Conservation (phyloP, 352 stramenopile species). For the Pythium periplocum region DNA sequence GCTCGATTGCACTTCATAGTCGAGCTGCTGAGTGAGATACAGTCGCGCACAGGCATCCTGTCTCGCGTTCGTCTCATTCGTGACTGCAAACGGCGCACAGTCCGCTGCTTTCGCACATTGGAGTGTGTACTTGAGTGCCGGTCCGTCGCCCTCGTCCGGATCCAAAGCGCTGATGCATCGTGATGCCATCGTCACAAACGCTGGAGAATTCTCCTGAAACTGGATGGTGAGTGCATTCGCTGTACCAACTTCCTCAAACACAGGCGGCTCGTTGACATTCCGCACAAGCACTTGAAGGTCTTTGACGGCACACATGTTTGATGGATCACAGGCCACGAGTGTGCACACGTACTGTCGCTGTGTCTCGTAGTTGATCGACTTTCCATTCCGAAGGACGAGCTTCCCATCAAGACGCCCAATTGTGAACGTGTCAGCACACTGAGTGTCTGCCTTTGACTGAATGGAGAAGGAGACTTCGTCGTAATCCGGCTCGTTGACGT, state of each 20-base stretch:
- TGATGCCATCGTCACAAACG: constrained; percentile 5
- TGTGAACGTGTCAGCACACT: constrained; percentile 46
- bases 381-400: constrained; percentile 23
- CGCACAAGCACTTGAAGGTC: constrained; percentile 37
- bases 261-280: constrained; percentile 49
- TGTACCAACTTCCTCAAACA: constrained; percentile 23
- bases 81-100: constrained; percentile 32
- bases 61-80: constrained; percentile 32
- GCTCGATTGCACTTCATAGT: constrained; percentile 33
- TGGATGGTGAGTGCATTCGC: constrained; percentile 25
- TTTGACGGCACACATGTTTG: constrained; percentile 34
- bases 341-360: constrained; percentile 38
- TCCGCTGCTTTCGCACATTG: constrained; percentile 24
- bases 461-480: constrained; percentile 41
- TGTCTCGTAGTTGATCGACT: constrained; percentile 35
- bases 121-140: constrained; percentile 32
- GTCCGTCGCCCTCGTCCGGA: constrained; percentile 34
- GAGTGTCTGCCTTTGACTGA: constrained; percentile 41
- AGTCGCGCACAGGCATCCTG: constrained; percentile 31
- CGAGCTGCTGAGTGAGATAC: constrained; percentile 23
- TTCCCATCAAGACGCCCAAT: constrained; percentile 21
- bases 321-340: constrained; percentile 41
- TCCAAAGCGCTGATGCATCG: constrained; percentile 39
- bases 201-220: constrained; percentile 23
- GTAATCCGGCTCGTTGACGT: constrained; percentile 32